phyloP scores from a whole-genome alignment of 306 rosid genomes.

The Arachis hypogaea region DNA sequence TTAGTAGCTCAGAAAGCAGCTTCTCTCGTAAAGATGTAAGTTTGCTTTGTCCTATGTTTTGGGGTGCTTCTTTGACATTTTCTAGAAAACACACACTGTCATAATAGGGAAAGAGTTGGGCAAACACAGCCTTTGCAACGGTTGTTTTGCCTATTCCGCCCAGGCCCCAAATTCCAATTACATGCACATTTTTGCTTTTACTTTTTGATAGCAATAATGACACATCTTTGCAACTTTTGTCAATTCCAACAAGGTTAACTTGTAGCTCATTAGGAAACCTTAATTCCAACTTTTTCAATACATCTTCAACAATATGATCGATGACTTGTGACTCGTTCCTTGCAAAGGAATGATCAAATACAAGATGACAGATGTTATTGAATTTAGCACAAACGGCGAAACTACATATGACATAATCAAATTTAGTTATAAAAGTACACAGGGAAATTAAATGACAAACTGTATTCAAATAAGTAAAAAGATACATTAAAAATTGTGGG shows the following conservation, averaged over 20 bases:
- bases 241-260: constrained; percentile 14
- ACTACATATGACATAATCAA: too few relatives aligned
- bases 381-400: too few relatives aligned
- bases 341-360: too few relatives aligned
- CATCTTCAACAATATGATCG: background rate
- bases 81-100: constrained; percentile 12
- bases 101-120: background rate
- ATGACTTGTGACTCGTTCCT: background rate
- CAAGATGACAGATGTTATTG: too few relatives aligned
- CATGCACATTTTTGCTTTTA: background rate
- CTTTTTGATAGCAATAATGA: background rate
- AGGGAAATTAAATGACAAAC: too few relatives aligned
- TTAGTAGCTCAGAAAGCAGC: background rate
- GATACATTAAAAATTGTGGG: too few relatives aligned
- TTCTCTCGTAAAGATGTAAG: background rate
- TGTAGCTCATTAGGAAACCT: background rate
- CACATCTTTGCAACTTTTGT: background rate
- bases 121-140: constrained; percentile 5
- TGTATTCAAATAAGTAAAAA: too few relatives aligned
- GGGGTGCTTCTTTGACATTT: constrained; percentile 18
- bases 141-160: constrained; percentile 5
- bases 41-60: background rate
- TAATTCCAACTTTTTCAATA: background rate
- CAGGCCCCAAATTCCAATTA: constrained; percentile 40
- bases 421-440: too few relatives aligned